Conservation (phyloP, 345 rosid genomes). For the Eucalyptus microcorys region DNA sequence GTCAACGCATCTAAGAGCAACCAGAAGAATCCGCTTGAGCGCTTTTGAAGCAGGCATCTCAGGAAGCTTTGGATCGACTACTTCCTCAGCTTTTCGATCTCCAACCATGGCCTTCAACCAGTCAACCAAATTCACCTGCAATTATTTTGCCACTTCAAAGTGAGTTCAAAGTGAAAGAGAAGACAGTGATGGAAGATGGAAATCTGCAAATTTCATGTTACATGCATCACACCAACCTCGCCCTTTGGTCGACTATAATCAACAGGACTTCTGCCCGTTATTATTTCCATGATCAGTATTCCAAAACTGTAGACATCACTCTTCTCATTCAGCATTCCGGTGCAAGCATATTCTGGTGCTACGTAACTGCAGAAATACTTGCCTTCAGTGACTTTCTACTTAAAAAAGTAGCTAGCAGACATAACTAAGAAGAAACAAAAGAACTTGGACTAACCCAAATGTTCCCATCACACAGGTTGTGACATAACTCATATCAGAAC, state of each 20-base stretch:
- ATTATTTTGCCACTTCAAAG: not conserved
- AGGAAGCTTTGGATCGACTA: slow-evolving; percentile 77
- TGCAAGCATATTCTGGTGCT: slow-evolving; percentile 97
- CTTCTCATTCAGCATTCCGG: slow-evolving; percentile 92
- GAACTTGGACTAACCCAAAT: slow-evolving; percentile 53
- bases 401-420: not conserved
- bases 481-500: slow-evolving; percentile 74
- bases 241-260: slow-evolving; percentile 83
- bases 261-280: slow-evolving; percentile 83
- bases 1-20: slow-evolving; percentile 88
- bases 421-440: not conserved
- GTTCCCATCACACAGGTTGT: slow-evolving; percentile 98
- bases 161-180: not conserved
- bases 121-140: slow-evolving; percentile 87
- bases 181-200: not conserved
- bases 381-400: not conserved
- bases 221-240: slow-evolving; percentile 40
- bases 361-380: slow-evolving; percentile 43
- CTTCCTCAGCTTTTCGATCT: slow-evolving; percentile 77
- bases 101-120: slow-evolving; percentile 93
- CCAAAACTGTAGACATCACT: slow-evolving; percentile 95
- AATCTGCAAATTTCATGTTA: not conserved
- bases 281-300: slow-evolving; percentile 82
- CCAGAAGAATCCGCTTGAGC: slow-evolving; percentile 69
- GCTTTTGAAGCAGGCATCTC: slow-evolving; percentile 86